A percentile compares a stretch with the other conserved stretches of the same genome.
These are phyloP conservation scores for Irpex rosettiformis DNA, from an alignment of 1,284 basidiomycete genomes.

Conservation along the genomic window DNA sequence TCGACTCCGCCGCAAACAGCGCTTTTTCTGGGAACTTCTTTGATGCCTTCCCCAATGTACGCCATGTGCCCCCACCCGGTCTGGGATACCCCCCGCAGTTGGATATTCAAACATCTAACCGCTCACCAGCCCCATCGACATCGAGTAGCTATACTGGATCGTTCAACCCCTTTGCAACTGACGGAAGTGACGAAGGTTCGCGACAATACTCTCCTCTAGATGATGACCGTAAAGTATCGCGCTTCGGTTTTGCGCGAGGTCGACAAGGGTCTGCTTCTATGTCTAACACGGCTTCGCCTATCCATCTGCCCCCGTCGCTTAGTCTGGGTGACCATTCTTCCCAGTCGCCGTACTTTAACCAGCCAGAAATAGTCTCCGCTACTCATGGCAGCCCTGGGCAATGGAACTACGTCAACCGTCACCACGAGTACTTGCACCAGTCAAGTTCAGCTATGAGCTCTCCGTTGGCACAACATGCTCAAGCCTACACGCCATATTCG, in stretches of 20 bases:
- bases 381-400: conserved; percentile 32
- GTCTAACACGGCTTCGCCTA: conserved; percentile 42
- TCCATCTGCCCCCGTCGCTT: conserved; percentile 54
- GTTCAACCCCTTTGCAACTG: conserved; percentile 75
- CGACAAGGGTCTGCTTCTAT: conserved; percentile 53
- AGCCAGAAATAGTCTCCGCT: conserved; percentile 35
- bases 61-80: conserved; percentile 46
- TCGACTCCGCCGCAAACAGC: conserved; percentile 47
- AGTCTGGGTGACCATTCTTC: conserved; percentile 47
- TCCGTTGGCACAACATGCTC: conserved; percentile 45
- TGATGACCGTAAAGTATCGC: conserved; percentile 74
- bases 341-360: conserved; percentile 38
- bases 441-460: conserved; percentile 40
- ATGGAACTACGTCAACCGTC: conserved; percentile 33
- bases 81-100: conserved; percentile 43
- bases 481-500: conserved; percentile 27
- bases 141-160: conserved; percentile 61
- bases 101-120: conserved; percentile 54
- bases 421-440: conserved; percentile 32
- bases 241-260: conserved; percentile 81
- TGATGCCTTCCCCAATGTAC: conserved; percentile 63
- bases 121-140: conserved; percentile 34
- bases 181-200: conserved; percentile 38
- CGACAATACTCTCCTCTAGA: conserved; percentile 42
- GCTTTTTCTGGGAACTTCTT: conserved; percentile 61